Conservation (phyloP, 495 filamentous ascomycete species). For the Rhizodiscina lignyota region DNA sequence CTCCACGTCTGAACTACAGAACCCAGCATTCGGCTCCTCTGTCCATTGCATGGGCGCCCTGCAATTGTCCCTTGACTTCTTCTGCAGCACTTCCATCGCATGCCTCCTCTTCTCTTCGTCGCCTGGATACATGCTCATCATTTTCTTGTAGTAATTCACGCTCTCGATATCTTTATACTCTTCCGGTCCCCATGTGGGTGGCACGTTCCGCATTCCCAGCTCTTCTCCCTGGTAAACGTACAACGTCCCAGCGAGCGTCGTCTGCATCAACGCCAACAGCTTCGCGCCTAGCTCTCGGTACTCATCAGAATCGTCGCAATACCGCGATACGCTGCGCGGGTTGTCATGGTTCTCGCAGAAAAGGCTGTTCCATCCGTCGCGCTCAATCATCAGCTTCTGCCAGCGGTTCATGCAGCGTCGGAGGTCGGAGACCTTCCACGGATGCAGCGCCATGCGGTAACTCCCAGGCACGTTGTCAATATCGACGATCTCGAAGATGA, state of each 20-base stretch:
- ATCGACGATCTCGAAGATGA: constrained; percentile 35
- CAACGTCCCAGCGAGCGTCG: constrained; percentile 32
- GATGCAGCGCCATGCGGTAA: constrained; percentile 23
- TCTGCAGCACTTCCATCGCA: constrained; percentile 14
- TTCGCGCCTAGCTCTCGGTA: constrained; percentile 31
- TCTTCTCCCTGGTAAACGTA: constrained; percentile 43
- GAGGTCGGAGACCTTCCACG: constrained; percentile 28
- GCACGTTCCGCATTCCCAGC: constrained; percentile 38
- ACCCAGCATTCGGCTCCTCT: constrained; percentile 16
- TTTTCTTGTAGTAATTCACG: constrained; percentile 34
- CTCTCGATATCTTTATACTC: constrained; percentile 38
- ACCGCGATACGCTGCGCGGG: constrained; percentile 30
- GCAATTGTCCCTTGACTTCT: constrained; percentile 22
- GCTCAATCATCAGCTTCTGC: constrained; percentile 30
- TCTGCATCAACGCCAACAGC: constrained; percentile 33
- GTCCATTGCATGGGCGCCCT: constrained; percentile 24
- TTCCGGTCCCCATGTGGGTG: constrained; percentile 21
- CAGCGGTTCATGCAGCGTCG: constrained; percentile 20
- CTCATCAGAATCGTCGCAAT: constrained; percentile 27
- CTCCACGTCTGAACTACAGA: constrained; percentile 12
- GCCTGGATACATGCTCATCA: constrained; percentile 13
- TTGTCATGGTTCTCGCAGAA: constrained; percentile 34
- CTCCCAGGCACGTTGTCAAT: constrained; percentile 26
- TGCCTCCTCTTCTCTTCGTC: constrained; percentile 10
- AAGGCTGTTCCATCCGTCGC: constrained; percentile 35